Percentiles rank a stretch among this genome's conserved stretches.
Evolutionary conservation across 2,329 filamentous ascomycete species (phyloP).

Genomic region (Cordyceps javanica): DNA sequence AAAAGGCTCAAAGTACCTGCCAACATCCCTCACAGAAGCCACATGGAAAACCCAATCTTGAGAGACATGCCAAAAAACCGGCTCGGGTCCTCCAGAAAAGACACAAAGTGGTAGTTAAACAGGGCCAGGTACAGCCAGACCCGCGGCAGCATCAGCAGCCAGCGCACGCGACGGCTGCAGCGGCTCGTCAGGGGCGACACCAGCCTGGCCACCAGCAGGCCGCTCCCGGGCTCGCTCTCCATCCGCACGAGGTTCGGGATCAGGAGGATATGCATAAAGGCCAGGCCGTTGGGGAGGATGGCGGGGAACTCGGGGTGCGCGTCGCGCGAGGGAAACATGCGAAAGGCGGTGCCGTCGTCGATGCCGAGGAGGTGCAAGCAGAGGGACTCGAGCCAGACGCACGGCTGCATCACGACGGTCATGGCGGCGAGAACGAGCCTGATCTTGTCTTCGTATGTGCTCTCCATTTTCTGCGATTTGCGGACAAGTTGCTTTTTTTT

Average conservation of each 20-base stretch:
- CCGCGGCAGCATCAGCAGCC: neutral
- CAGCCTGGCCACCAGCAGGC: neutral
- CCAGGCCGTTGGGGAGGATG: neutral
- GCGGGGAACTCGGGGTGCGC: neutral
- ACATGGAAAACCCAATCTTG: neutral
- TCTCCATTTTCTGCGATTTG: neutral
- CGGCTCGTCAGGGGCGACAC: neutral
- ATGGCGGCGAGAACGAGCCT: neutral
- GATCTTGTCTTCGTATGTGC: neutral
- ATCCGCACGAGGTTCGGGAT: neutral
- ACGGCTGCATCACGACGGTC: neutral
- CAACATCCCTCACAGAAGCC: neutral
- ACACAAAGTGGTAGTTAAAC: neutral
- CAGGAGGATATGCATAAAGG: neutral
- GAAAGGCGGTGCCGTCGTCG: neutral
- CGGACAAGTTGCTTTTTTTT: neutral
- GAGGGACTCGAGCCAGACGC: neutral
- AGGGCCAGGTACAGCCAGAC: neutral
- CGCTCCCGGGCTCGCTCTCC: neutral
- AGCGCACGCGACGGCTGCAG: neutral
- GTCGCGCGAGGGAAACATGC: neutral
- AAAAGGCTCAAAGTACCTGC: neutral
- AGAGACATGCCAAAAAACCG: neutral
- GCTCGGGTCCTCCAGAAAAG: neutral
- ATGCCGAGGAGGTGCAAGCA: neutral